Evolutionary conservation across 441 rosid species (phyloP).

Genomic region (Pelargonium australe): DNA sequence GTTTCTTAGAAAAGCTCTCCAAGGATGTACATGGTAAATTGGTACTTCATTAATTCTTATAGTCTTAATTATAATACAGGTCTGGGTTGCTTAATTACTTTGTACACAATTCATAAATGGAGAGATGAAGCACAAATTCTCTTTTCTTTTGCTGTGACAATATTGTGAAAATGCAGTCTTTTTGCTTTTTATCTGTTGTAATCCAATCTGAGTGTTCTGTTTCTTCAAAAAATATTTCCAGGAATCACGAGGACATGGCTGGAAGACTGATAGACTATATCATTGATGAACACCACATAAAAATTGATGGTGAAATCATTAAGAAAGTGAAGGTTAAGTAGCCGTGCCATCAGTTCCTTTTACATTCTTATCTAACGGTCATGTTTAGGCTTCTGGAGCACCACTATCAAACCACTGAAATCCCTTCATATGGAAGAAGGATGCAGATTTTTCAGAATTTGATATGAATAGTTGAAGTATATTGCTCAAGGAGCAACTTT

Average conservation of each 20-base stretch:
- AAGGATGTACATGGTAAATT: constrained; percentile 37
- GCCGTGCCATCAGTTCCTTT: neutral
- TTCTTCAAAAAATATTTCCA: constrained; percentile 22
- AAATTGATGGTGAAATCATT: constrained; percentile 66
- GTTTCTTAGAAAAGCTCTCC: constrained; percentile 44
- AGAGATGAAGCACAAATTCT: neutral
- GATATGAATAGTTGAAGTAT: neutral
- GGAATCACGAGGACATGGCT: constrained; percentile 92
- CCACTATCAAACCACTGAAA: neutral
- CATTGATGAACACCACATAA: constrained; percentile 73
- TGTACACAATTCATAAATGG: neutral
- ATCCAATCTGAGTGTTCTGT: constrained; percentile 1
- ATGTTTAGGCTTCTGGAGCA: constrained; percentile 7
- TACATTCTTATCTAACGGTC: constrained; percentile 7
- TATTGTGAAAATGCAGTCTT: neutral
- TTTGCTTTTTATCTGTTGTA: neutral
- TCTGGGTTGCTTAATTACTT: neutral
- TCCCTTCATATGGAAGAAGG: neutral
- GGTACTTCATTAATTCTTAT: constrained; percentile 29
- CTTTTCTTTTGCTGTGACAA: neutral
- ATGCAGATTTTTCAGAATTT: neutral
- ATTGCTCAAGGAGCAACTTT: constrained; percentile 8
- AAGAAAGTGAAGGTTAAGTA: constrained; percentile 59
- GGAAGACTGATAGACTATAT: constrained; percentile 64
- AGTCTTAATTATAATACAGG: constrained; percentile 1